phyloP scores from a whole-genome alignment of 768 basidiomycete genomes.

The Lyophyllum decastes region DNA sequence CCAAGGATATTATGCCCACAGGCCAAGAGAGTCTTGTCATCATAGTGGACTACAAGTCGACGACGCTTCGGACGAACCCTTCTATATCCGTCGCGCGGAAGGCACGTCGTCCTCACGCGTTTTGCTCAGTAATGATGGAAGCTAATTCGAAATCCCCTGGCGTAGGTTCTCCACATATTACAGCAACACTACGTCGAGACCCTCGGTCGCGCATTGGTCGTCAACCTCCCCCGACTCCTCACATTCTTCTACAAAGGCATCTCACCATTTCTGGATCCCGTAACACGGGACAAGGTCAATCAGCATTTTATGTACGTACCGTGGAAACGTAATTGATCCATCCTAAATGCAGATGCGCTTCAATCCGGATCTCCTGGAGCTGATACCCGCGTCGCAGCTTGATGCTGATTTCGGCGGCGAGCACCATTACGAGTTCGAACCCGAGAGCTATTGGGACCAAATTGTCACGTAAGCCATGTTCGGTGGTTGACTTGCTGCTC shows the following conservation, averaged over 20 bases:
- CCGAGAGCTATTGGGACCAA: slow-evolving; percentile 76
- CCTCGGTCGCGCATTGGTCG: slow-evolving; percentile 80
- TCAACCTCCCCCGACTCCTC: slow-evolving; percentile 76
- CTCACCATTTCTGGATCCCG: slow-evolving; percentile 83
- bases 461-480: slow-evolving; percentile 57
- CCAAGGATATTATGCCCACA: slow-evolving; percentile 85
- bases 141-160: neutral
- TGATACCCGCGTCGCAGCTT: slow-evolving; percentile 74
- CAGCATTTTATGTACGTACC: no score
- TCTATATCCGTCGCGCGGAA: slow-evolving; percentile 81
- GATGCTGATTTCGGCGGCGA: slow-evolving; percentile 85
- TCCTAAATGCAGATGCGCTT: slow-evolving; percentile 68
- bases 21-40: slow-evolving; percentile 84
- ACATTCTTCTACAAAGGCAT: slow-evolving; percentile 84
- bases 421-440: slow-evolving; percentile 73
- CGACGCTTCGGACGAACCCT: slow-evolving; percentile 81
- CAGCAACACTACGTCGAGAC: slow-evolving; percentile 91
- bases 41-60: slow-evolving; percentile 83
- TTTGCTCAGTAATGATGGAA: neutral
- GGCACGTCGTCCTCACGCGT: slow-evolving; percentile 29
- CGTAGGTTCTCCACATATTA: slow-evolving; percentile 72
- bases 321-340: neutral
- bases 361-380: slow-evolving; percentile 78
- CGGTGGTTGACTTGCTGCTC: neutral
- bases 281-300: slow-evolving; percentile 82